Conservation (phyloP, 768 basidiomycete species). For the Pleurotus ostreatus region DNA sequence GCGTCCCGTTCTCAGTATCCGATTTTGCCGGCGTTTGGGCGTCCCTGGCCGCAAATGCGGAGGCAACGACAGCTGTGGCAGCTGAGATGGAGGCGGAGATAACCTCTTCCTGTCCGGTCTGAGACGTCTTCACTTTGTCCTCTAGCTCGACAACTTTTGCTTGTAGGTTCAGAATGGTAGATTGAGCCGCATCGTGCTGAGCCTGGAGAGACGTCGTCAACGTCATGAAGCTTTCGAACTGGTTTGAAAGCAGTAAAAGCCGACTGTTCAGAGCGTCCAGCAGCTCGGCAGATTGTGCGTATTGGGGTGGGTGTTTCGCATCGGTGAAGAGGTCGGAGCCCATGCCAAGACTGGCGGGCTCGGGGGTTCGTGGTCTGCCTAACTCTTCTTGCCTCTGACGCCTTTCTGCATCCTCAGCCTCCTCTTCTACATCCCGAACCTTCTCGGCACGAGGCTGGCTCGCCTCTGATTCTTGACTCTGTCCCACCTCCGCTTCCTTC, state of each 20-base stretch:
- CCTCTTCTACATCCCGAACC: slow-evolving; percentile 39
- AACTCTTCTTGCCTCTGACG: slow-evolving; percentile 52
- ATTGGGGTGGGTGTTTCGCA: slow-evolving; percentile 25
- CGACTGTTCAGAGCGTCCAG: slow-evolving; percentile 59
- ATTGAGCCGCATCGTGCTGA: slow-evolving; percentile 75
- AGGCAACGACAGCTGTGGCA: slow-evolving; percentile 11
- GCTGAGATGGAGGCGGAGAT: slow-evolving; percentile 6
- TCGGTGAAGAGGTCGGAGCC: slow-evolving; percentile 28
- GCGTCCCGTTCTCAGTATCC: slow-evolving; percentile 38
- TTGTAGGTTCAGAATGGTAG: slow-evolving; percentile 67
- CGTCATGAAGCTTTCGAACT: slow-evolving; percentile 73
- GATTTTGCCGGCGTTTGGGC: slow-evolving; percentile 9
- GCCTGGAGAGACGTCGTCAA: slow-evolving; percentile 70
- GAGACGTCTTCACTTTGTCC: slow-evolving; percentile 38
- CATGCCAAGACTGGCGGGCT: slow-evolving; percentile 62
- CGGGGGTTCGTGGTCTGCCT: slow-evolving; percentile 76
- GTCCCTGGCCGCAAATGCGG: slow-evolving; percentile 2
- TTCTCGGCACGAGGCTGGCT: slow-evolving; percentile 17
- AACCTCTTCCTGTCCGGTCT: slow-evolving; percentile 20
- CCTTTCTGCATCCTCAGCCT: slow-evolving; percentile 40
- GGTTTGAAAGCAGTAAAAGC: slow-evolving; percentile 57
- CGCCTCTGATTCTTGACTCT: slow-evolving; percentile 5
- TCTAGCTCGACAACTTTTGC: slow-evolving; percentile 69
- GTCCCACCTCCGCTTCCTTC: slow-evolving; percentile 10
- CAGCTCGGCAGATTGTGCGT: slow-evolving; percentile 20